A percentile compares a stretch with the other conserved stretches of the same genome.
These are phyloP conservation scores for Volvox carteri DNA, from an alignment of 163 green algal genomes.

Conservation along the genomic window DNA sequence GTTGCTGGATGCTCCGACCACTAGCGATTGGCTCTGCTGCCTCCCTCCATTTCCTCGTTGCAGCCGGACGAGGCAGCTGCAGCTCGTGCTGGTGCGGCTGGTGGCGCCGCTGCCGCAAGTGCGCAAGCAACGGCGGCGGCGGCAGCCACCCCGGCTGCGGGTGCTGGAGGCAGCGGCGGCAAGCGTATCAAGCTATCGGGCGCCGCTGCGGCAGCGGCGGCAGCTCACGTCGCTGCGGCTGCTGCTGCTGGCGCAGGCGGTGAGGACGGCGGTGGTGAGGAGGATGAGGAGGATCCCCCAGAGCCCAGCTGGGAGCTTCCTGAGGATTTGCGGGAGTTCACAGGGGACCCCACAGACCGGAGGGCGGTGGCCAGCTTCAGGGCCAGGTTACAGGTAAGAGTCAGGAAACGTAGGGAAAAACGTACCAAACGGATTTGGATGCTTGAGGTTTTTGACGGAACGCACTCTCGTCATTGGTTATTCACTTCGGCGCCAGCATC, in stretches of 20 bases:
- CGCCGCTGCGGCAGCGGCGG: background rate
- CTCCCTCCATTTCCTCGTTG: background rate
- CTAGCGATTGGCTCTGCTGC: no score
- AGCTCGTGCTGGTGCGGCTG: background rate
- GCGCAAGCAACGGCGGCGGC: background rate
- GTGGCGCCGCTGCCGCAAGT: background rate
- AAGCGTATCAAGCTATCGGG: constrained; percentile 51
- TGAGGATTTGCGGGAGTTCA: constrained; percentile 74
- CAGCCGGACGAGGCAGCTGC: constrained; percentile 21
- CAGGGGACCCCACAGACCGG: constrained; percentile 66
- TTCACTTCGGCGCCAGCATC: no score
- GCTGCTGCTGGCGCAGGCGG: background rate
- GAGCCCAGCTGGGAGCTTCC: constrained; percentile 80
- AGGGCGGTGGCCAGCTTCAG: constrained; percentile 71
- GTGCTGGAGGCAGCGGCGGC: background rate
- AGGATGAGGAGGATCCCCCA: background rate
- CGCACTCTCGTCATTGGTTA: no score
- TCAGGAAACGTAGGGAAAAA: no score
- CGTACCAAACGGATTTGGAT: background rate
- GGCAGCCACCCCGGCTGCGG: background rate
- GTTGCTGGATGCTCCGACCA: no score
- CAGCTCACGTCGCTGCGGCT: constrained; percentile 5
- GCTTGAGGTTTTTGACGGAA: no score
- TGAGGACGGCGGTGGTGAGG: background rate
- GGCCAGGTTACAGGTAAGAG: constrained; percentile 65